Evolutionary conservation across 2,329 filamentous ascomycete species (phyloP).

Genomic region (Aspergillus fumigatus): DNA sequence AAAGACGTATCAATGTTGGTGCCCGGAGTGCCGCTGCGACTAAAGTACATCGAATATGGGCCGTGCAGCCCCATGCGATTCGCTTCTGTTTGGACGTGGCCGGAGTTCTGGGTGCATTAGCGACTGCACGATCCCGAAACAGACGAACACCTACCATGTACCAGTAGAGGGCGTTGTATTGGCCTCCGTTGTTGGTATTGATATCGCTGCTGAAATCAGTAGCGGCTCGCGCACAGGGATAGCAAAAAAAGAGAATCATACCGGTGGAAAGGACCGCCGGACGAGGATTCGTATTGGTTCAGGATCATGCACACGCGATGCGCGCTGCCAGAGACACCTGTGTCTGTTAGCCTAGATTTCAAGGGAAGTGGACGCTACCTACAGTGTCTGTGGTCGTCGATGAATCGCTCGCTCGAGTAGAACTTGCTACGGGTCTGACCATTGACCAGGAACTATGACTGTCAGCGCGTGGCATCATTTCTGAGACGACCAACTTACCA

Average conservation of each 20-base stretch:
- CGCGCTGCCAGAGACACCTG: constrained; percentile 30
- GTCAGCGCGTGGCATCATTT: background rate
- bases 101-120: constrained; percentile 48
- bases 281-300: constrained; percentile 56
- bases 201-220: constrained; percentile 46
- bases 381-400: constrained; percentile 63
- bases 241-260: constrained; percentile 14
- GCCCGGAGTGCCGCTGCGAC: constrained; percentile 52
- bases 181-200: constrained; percentile 60
- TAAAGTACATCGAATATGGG: constrained; percentile 60
- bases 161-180: constrained; percentile 57
- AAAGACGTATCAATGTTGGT: constrained; percentile 53
- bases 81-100: constrained; percentile 58
- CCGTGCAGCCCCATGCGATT: constrained; percentile 62
- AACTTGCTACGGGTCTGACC: constrained; percentile 66
- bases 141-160: constrained; percentile 48
- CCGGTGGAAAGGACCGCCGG: constrained; percentile 63
- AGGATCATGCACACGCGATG: constrained; percentile 60
- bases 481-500: constrained; percentile 28
- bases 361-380: background rate
- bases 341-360: background rate
- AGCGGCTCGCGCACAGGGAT: background rate
- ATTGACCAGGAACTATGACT: constrained; percentile 48
- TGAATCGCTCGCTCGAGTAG: constrained; percentile 65
- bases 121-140: no score